Conservation (phyloP, 768 basidiomycete species). For the Boletus rubroflammeus region DNA sequence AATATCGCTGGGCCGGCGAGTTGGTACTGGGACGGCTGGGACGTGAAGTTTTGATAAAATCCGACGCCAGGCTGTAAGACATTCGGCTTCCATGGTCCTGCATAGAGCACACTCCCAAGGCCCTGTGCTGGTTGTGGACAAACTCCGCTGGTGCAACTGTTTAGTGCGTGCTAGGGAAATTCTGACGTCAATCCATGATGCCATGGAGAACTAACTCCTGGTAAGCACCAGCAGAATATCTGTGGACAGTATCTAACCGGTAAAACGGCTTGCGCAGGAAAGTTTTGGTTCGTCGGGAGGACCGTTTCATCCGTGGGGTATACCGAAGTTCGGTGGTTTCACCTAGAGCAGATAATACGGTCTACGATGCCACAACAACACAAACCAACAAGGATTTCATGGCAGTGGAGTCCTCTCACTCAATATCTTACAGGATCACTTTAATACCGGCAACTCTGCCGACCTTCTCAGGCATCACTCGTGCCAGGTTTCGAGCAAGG, state of each 20-base stretch:
- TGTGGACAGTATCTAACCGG: slow-evolving; percentile 1
- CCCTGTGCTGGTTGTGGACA: slow-evolving; percentile 14
- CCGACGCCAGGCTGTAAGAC: slow-evolving; percentile 1
- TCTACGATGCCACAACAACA: neutral
- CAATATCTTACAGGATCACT: neutral
- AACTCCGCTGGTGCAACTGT: slow-evolving; percentile 12
- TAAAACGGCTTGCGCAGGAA: slow-evolving; percentile 17
- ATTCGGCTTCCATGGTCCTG: slow-evolving; percentile 16
- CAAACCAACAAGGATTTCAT: slow-evolving; percentile 7
- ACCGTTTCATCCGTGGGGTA: slow-evolving; percentile 19
- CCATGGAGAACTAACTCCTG: slow-evolving; percentile 10
- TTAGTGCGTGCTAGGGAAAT: slow-evolving; percentile 19
- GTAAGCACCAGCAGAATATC: neutral
- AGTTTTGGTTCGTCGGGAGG: slow-evolving; percentile 13
- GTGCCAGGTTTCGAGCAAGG: slow-evolving; percentile 3
- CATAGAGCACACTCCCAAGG: slow-evolving; percentile 19
- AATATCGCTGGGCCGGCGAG: slow-evolving; percentile 15
- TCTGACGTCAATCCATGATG: slow-evolving; percentile 16
- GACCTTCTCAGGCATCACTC: neutral
- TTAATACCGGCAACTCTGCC: neutral
- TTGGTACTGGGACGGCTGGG: slow-evolving; percentile 10
- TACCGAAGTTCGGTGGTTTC: slow-evolving; percentile 21
- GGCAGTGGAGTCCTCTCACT: neutral
- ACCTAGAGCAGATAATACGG: slow-evolving; percentile 3
- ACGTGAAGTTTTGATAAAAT: slow-evolving; percentile 22